Conservation (phyloP, 192 early-diverging fungal genomes). For the Coemansia sp. region DNA sequence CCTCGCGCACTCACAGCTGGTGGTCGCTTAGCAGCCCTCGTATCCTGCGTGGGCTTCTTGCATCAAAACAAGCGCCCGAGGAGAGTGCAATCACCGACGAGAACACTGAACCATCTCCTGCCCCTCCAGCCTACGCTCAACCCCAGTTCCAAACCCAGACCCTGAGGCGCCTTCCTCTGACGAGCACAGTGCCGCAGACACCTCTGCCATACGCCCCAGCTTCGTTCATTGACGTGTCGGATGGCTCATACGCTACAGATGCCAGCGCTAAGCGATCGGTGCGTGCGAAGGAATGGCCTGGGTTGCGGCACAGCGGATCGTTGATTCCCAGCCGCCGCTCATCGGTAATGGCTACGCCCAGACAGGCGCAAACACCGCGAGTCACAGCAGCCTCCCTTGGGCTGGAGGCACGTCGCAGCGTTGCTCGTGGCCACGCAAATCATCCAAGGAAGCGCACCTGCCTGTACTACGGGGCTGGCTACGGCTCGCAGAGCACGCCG, state of each 20-base stretch:
- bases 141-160: not conserved
- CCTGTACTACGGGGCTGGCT: constrained; percentile 47
- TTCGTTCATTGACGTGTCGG: constrained; percentile 42
- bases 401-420: constrained; percentile 29
- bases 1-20: constrained; percentile 13
- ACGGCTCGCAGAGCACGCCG: constrained; percentile 36
- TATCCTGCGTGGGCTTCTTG: constrained; percentile 13
- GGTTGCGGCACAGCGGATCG: constrained; percentile 9
- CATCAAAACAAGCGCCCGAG: not conserved
- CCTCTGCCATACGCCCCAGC: constrained; percentile 26
- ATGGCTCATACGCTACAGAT: not conserved
- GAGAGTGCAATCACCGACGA: not conserved
- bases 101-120: not conserved
- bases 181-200: not conserved
- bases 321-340: not conserved
- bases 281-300: constrained; percentile 9
- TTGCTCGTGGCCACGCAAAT: constrained; percentile 9
- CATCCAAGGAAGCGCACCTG: constrained; percentile 11
- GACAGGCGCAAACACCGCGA: constrained; percentile 13
- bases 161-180: constrained; percentile 17
- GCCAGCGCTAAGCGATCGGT: constrained; percentile 14
- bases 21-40: constrained; percentile 37
- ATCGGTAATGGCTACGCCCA: not conserved
- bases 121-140: not conserved
- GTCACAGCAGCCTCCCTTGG: constrained; percentile 38